phyloP scores from a whole-genome alignment of 2,329 filamentous ascomycete species.

The Monosporascus ibericus region DNA sequence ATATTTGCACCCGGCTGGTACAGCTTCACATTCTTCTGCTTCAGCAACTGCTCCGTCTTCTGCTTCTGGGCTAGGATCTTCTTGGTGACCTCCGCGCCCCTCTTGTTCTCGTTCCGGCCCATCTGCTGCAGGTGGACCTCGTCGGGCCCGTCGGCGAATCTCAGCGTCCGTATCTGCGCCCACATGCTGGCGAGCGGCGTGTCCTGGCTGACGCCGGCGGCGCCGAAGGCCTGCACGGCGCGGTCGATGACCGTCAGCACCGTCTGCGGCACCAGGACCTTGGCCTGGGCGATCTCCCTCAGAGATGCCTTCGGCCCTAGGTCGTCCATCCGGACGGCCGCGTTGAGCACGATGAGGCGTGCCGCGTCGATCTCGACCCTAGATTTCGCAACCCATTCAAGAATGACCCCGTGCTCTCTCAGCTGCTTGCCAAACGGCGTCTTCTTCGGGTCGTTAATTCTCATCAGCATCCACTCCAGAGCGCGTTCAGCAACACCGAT shows the following conservation, averaged over 20 bases:
- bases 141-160: constrained; percentile 89
- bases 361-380: constrained; percentile 92
- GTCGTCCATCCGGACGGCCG: constrained; percentile 89
- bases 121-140: constrained; percentile 87
- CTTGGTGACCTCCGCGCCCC: constrained; percentile 52
- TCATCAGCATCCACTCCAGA: constrained; percentile 89
- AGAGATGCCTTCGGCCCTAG: constrained; percentile 82
- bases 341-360: constrained; percentile 85
- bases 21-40: constrained; percentile 44
- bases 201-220: constrained; percentile 86
- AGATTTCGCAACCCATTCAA: constrained; percentile 89
- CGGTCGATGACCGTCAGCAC: constrained; percentile 86
- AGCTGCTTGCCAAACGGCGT: constrained; percentile 86
- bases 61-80: constrained; percentile 59
- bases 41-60: constrained; percentile 60
- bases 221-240: constrained; percentile 88
- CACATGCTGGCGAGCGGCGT: constrained; percentile 85
- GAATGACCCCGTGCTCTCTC: constrained; percentile 83
- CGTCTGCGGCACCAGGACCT: constrained; percentile 80
- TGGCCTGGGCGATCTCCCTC: constrained; percentile 91
- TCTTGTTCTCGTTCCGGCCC: constrained; percentile 73
- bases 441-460: constrained; percentile 88
- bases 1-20: constrained; percentile 49
- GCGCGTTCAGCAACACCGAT: constrained; percentile 89
- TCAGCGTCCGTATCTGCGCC: constrained; percentile 72